Conservation (phyloP, 1,284 basidiomycete species). For the Cutaneotrichosporon arboriforme region DNA sequence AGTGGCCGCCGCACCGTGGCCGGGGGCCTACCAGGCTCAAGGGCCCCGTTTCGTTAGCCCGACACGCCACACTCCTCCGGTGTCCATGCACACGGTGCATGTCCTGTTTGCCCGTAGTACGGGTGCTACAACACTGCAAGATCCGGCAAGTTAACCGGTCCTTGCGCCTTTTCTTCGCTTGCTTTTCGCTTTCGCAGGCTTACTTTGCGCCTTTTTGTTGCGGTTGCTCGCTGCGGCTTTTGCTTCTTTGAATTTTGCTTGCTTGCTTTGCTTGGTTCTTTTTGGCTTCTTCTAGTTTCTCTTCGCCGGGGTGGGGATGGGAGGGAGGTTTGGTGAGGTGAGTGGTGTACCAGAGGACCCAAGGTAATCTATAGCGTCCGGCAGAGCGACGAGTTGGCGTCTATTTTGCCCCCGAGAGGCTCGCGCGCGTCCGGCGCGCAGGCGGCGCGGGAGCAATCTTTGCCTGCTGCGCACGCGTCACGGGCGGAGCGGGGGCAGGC, state of each 20-base stretch:
- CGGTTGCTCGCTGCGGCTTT: not conserved
- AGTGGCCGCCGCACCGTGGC: too few species aligned
- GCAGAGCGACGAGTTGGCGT: not conserved
- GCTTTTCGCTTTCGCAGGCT: not conserved
- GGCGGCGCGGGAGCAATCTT: not conserved
- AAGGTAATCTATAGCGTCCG: not conserved
- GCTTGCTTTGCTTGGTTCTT: conserved; percentile 1
- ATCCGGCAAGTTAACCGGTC: too few species aligned
- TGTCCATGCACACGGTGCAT: too few species aligned
- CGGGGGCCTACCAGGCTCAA: too few species aligned
- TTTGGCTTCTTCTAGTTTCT: not conserved
- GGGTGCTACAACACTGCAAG: not conserved
- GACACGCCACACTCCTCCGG: too few species aligned
- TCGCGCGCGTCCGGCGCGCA: not conserved
- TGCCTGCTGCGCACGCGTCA: not conserved
- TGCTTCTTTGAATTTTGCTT: not conserved
- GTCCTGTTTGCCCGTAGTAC: conserved; percentile 1
- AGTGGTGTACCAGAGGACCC: not conserved
- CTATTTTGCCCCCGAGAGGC: not conserved
- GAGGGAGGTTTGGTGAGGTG: not conserved
- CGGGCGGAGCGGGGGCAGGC: not conserved
- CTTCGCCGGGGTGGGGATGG: not conserved
- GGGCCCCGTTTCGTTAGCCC: too few species aligned
- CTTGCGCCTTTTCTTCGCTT: too few species aligned
- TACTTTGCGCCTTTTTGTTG: not conserved